Base-by-base conservation (phyloP, 352 stramenopile species). In the Pythium insidiosum region DNA sequence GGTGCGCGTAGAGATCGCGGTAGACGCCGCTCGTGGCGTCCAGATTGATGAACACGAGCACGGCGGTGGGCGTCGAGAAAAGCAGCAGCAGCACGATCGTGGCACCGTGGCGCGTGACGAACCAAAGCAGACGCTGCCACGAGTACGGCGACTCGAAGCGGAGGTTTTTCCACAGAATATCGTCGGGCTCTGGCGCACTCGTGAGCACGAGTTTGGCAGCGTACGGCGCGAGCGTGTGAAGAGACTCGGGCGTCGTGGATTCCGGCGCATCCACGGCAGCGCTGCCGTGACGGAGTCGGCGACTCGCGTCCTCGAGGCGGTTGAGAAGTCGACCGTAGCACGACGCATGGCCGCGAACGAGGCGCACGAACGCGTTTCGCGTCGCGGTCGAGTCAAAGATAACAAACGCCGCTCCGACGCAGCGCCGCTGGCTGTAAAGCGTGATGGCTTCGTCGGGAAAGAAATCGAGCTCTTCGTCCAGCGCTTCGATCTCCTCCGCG, bases 1-100 rank as follows among this genome's bases (percentile, higher is more conserved):
- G 62, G 13, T 50, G 52, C 20, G 44, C 49, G 50, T 72, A 59
- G 4, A 88, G 43, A 18, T 59, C 55, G 7, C 48, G 42, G 52
- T 89, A 89, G 24, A 91, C 42, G 23, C 52, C 53, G 31, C 76
- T 89, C 34, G 56, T 59, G n/a, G 68, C 68, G 49, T 88, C 74
- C 7, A 91, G 57, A 38, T 86, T 85, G 46, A 91, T 70, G 55
- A 85, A 91, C 50, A 91, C 76, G 43, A 88, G 70, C 47, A 91
- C 74, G 5, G 76, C 74, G 1, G 74, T 87, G 0, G 79, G 76
- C 20, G 76, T 87, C 22, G 76, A 89, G 38, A 89, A 88, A 13
- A 91, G 40, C 25, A 87, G 44, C 22, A 91, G 41, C 23, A 91
- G 49, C 19, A 46, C 43, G 11, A 88, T 38, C 19, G 75, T 88